Base-by-base conservation (phyloP, 2,329 filamentous ascomycete species). In the Penicillium italicum region DNA sequence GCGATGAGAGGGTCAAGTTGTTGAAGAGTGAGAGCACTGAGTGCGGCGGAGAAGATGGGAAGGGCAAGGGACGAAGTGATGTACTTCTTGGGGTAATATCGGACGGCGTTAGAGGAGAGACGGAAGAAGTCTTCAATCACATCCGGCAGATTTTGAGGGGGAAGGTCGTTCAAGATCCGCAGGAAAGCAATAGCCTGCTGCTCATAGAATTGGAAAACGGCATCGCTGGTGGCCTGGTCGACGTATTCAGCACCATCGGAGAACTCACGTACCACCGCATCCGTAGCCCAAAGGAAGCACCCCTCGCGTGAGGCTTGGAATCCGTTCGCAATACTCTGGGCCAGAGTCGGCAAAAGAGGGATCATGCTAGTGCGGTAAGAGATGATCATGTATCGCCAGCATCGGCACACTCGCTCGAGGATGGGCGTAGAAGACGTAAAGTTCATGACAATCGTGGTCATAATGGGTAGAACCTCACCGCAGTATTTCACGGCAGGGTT, bases 221-320 rank as follows among this genome's bases (percentile, higher is more conserved):
- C 89, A 52, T 91, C 86, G 16, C 89, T 90, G 6, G 91, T 95
- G n/a, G 83, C 79, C 48, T 87, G 82, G 52, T 93, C 88, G 20
- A 97, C 89, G 58, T 89, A 85, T 64, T 96, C 91, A 40, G 89
- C 85, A 40, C 93, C 91, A 65, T 96, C 90, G 0, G 91, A 94
- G 70, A 97, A 99, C 72, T 99, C 94, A 56, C 94, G 88, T 30
- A 99, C 83, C 60, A 99, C 95, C 9, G 93, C 91, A 62, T 92
- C 90, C 2, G 93, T 97, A 1, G 94, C 93, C 94, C 94, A 99
- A n/a, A 99, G 80, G 81, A 99, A 99, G 72, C 93, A 97, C 12
- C 94, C 94, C 74, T 99, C 93, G 58, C 87, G 85, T 11, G 93
- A 97, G 18, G 84, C 82, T 53, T 88, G 83, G 71, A 99, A 99